These are phyloP conservation scores for Yarrowia bubula DNA, from an alignment of 805 yeast species.

Conservation along the genomic window DNA sequence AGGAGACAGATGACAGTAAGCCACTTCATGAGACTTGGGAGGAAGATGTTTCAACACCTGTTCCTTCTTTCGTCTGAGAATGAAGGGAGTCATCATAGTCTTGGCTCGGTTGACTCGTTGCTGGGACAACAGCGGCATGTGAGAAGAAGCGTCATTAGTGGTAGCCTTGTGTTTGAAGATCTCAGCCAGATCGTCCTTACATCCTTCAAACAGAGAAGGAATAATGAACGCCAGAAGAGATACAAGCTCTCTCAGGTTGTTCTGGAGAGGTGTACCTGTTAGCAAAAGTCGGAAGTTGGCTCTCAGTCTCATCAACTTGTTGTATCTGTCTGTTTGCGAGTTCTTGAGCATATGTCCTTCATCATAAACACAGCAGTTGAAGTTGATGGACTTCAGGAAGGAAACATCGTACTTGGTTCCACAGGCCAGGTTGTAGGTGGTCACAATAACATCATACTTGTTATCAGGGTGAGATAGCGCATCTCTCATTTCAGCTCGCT, in stretches of 20 bases:
- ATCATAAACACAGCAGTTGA: constrained; percentile 89
- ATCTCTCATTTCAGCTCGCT: constrained; percentile 79
- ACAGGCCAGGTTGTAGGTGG: constrained; percentile 89
- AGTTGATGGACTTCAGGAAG: constrained; percentile 69
- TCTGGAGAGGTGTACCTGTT: constrained; percentile 97
- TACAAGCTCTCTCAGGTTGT: constrained; percentile 84
- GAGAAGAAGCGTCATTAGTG: constrained; percentile 48
- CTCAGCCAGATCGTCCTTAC: constrained; percentile 74
- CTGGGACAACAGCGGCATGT: constrained; percentile 73
- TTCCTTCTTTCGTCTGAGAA: constrained; percentile 83
- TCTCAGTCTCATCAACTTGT: constrained; percentile 75
- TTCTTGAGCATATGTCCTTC: constrained; percentile 98
- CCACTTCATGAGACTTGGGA: constrained; percentile 61
- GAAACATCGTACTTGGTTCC: constrained; percentile 79
- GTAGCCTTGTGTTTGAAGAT: constrained; percentile 85
- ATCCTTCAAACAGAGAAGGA: constrained; percentile 76
- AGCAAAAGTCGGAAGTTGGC: constrained; percentile 82
- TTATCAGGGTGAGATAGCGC: constrained; percentile 54
- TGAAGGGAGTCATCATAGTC: constrained; percentile 98
- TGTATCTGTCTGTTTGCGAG: constrained; percentile 81
- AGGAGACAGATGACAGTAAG: constrained; percentile 60
- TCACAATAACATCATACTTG: constrained; percentile 81
- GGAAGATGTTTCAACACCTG: constrained; percentile 92
- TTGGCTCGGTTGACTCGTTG: constrained; percentile 92
- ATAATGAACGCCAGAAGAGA: constrained; percentile 87